A percentile compares a stretch with the other conserved stretches of the same genome.
Conservation (phyloP, 1,139 yeast species). For the Dujonia santamariae region DNA sequence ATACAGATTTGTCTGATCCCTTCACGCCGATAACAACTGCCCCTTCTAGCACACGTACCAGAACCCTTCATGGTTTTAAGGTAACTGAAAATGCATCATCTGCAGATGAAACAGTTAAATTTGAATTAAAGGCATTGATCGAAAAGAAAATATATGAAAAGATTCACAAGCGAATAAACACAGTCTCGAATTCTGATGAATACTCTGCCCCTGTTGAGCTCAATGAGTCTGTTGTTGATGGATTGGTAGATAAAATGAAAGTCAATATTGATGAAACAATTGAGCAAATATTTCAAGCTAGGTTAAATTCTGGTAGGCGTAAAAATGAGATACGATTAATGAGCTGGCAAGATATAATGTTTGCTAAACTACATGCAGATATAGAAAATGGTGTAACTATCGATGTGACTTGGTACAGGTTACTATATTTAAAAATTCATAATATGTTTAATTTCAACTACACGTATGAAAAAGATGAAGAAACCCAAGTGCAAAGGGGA, state of each 20-base stretch:
- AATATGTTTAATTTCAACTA: slow-evolving; percentile 19
- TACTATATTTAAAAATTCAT: slow-evolving; percentile 20
- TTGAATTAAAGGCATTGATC: slow-evolving; percentile 38
- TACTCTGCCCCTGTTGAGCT: slow-evolving; percentile 21
- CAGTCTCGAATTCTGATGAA: background rate
- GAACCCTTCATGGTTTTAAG: slow-evolving; percentile 3
- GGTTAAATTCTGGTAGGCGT: slow-evolving; percentile 1
- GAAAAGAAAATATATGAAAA: slow-evolving; percentile 26
- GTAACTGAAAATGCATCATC: slow-evolving; percentile 2
- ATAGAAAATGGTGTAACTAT: slow-evolving; percentile 5
- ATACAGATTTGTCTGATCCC: slow-evolving; percentile 11
- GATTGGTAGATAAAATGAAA: slow-evolving; percentile 3
- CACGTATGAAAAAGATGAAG: slow-evolving; percentile 22
- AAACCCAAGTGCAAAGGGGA: slow-evolving; percentile 1
- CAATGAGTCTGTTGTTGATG: slow-evolving; percentile 11
- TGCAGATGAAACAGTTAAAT: slow-evolving; percentile 20
- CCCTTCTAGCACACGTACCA: background rate
- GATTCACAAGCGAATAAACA: slow-evolving; percentile 11
- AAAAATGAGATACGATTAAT: slow-evolving; percentile 5
- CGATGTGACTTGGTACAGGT: slow-evolving; percentile 2
- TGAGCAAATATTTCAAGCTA: slow-evolving; percentile 1
- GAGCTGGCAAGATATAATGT: slow-evolving; percentile 29
- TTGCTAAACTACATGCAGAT: slow-evolving; percentile 15
- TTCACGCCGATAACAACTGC: no score
- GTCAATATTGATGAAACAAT: slow-evolving; percentile 3